Evolutionary conservation across 1,284 basidiomycete species (phyloP).

Genomic region (Spongispora temasekensis): DNA sequence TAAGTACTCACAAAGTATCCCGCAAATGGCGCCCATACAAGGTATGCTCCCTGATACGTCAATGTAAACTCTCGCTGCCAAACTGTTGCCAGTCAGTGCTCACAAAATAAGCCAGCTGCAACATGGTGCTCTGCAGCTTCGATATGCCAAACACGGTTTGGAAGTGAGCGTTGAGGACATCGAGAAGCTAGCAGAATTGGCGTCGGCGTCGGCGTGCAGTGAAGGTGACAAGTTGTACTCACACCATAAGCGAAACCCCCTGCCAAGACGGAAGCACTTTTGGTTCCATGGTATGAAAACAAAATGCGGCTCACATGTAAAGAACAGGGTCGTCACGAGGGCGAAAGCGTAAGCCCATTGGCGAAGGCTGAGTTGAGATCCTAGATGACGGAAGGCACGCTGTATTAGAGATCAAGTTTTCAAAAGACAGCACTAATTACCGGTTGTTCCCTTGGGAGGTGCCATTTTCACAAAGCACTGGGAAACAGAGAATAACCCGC

Average conservation of each 20-base stretch:
- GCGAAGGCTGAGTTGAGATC: constrained; percentile 46
- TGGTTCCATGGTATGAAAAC: neutral
- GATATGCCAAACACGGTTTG: constrained; percentile 71
- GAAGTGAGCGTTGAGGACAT: constrained; percentile 84
- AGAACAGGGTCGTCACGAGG: constrained; percentile 79
- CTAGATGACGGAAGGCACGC: constrained; percentile 39
- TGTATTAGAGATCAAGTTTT: too few species aligned
- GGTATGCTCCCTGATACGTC: constrained; percentile 58
- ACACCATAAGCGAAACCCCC: constrained; percentile 78
- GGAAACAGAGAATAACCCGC: constrained; percentile 6
- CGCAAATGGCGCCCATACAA: constrained; percentile 62
- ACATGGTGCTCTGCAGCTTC: constrained; percentile 78
- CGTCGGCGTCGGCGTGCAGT: neutral
- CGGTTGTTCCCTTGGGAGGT: constrained; percentile 39
- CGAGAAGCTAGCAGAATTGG: constrained; percentile 58
- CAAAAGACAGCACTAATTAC: constrained; percentile 28
- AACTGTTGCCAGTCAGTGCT: constrained; percentile 16
- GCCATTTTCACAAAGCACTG: constrained; percentile 23
- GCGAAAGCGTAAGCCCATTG: constrained; percentile 62
- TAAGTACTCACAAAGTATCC: constrained; percentile 50
- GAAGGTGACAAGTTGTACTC: constrained; percentile 20
- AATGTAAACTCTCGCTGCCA: neutral
- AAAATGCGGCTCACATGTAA: constrained; percentile 60
- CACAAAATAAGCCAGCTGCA: constrained; percentile 86
- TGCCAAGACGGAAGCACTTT: constrained; percentile 17